Base-by-base conservation (phyloP, 257 asterid genomes). In the Scutellaria baicalensis region DNA sequence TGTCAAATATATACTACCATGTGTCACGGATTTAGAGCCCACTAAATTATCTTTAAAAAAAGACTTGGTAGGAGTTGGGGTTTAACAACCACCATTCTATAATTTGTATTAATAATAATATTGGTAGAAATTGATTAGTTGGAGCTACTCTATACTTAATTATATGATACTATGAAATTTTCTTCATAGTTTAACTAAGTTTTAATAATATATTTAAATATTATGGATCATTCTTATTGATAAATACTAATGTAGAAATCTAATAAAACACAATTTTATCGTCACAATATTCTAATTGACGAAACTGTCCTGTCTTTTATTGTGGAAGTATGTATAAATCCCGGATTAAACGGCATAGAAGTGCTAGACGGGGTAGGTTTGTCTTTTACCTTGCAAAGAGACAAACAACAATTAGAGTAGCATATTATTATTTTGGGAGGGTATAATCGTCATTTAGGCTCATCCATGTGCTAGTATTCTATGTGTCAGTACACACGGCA, bases 341-440 rank as follows among this genome's bases (percentile, higher is more conserved):
- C 84, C 82, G 84, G 74, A 71, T 74, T 47, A 64, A 56, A 17
- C 80, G 76, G 71, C 78, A 51, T 59, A 66, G 55, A 42, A 48
- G 65, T 35, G 78, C 76, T 68, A 44, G 64, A 68, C 74, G 72
- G 83, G 81, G 75, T n/a, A 78, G 69, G 71, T 78, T 80, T 80
- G 88, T 75, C 83, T 40, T 77, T 75, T 77, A 56, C 56, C 14
- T 56, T 12, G 2, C 13, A 50, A 21, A 18, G 36, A 9, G 77
- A 76, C 75, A 42, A 57, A 16, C 16, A 56, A 2, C 51, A 20
- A 14, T 11, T 55, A 9, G 33, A 69, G 31, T 13, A 38, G 20
- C 17, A 4, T 2, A 54, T 56, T 33, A 31, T 35, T 50, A 0
- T 27, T 11, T 39, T 0, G 54, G 8, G 12, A 52, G 81, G 79